A percentile compares a stretch with the other conserved stretches of the same genome.
phyloP scores from a whole-genome alignment of 2,329 filamentous ascomycete species.

The Sordariomycetes sp. region DNA sequence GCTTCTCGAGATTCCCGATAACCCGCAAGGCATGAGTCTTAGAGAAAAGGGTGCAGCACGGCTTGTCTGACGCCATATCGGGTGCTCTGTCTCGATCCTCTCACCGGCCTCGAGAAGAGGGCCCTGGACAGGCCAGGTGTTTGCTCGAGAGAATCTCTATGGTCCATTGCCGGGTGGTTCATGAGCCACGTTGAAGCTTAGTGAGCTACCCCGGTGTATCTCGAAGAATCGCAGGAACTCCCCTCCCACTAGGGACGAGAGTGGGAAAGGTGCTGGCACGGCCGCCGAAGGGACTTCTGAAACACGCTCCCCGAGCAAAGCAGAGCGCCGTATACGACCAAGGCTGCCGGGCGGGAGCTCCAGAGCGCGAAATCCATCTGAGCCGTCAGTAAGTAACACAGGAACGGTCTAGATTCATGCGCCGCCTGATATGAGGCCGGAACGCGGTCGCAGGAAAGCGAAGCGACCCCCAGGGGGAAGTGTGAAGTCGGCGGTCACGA shows the following conservation, averaged over 20 bases:
- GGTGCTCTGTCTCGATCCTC: background rate
- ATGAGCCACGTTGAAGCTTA: background rate
- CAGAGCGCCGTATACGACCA: too few species aligned
- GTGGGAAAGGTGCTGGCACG: background rate
- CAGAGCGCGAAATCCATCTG: background rate
- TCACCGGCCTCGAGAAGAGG: background rate
- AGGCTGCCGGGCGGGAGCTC: background rate
- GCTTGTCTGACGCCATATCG: background rate
- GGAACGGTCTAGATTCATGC: background rate
- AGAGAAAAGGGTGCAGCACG: background rate
- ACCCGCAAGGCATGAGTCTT: background rate
- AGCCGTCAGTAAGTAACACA: background rate
- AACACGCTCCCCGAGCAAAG: too few species aligned
- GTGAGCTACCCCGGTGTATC: background rate
- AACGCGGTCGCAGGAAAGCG: background rate
- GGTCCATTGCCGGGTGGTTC: background rate
- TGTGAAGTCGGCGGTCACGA: conserved; percentile 3
- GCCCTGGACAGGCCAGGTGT: background rate
- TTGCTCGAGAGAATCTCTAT: background rate
- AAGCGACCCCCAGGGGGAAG: conserved; percentile 3
- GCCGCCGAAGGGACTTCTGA: too few species aligned
- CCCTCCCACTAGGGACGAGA: background rate
- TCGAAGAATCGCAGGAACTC: background rate
- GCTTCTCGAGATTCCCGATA: background rate
- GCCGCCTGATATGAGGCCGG: conserved; percentile 2